Conservation (phyloP, 106 monocot genomes). For the Ottelia alismoides region DNA sequence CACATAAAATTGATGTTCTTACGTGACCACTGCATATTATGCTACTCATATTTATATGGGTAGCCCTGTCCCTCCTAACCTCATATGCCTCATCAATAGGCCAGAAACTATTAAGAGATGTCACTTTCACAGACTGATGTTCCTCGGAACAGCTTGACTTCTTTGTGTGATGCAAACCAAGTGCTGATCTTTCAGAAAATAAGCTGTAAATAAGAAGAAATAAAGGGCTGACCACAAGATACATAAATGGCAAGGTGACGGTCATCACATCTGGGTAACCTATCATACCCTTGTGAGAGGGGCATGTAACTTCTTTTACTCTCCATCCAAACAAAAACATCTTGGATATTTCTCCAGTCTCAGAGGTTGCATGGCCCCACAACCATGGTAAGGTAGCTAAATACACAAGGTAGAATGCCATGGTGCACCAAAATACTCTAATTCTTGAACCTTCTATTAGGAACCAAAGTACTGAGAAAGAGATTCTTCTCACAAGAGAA, state of each 20-base stretch:
- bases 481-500: conserved; percentile 16
- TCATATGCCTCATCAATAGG: background rate
- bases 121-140: background rate
- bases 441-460: conserved; percentile 66
- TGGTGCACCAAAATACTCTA: conserved; percentile 34
- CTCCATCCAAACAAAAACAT: conserved; percentile 72
- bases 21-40: conserved; percentile 14
- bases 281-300: conserved; percentile 3
- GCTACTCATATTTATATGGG: background rate
- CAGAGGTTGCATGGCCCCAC: conserved; percentile 58
- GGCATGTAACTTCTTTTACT: conserved; percentile 4
- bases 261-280: conserved; percentile 47
- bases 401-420: conserved; percentile 48
- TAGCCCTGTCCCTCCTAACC: background rate
- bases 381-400: conserved; percentile 68
- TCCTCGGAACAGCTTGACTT: conserved; percentile 4
- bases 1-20: conserved; percentile 28
- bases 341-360: conserved; percentile 33
- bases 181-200: conserved; percentile 36
- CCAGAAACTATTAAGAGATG: background rate
- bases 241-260: conserved; percentile 75
- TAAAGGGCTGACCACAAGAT: conserved; percentile 50
- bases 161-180: conserved; percentile 14
- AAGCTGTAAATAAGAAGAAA: conserved; percentile 49
- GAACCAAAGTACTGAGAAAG: conserved; percentile 43